These are phyloP conservation scores for Grammothele lineata DNA, from an alignment of 768 basidiomycete species.

Conservation along the genomic window DNA sequence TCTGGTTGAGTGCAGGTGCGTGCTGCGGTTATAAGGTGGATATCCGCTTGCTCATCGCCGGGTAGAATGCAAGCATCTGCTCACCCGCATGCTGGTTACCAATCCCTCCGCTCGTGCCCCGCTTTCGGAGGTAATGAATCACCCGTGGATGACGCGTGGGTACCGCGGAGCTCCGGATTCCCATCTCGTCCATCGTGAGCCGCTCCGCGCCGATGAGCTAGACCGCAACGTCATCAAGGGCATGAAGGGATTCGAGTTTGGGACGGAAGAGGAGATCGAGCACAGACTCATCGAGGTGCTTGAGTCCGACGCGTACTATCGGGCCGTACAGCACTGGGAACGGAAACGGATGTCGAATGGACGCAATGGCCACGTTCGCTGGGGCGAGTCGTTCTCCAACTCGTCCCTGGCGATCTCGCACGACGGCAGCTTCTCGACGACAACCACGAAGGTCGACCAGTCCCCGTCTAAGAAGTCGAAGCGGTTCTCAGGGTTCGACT, in stretches of 20 bases:
- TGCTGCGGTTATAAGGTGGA: conserved; percentile 12
- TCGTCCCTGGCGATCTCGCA: conserved; percentile 67
- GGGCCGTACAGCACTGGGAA: conserved; percentile 77
- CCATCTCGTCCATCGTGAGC: conserved; percentile 86
- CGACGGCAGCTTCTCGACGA: conserved; percentile 31
- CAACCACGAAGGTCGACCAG: conserved; percentile 28
- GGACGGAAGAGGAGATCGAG: conserved; percentile 83
- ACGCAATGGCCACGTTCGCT: conserved; percentile 37
- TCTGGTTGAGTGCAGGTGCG: conserved; percentile 91
- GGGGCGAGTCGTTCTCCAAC: conserved; percentile 60
- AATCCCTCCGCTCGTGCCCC: conserved; percentile 83
- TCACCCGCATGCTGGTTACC: conserved; percentile 95
- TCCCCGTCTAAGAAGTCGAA: conserved; percentile 55
- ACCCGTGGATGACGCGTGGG: conserved; percentile 92
- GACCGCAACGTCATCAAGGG: conserved; percentile 81
- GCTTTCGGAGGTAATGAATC: conserved; percentile 77
- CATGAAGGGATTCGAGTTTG: conserved; percentile 98
- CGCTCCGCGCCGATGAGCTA: conserved; percentile 83
- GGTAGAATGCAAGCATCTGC: conserved; percentile 88
- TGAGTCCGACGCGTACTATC: conserved; percentile 70
- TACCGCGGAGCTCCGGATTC: conserved; percentile 76
- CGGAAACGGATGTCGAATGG: conserved; percentile 43
- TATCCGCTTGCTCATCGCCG: conserved; percentile 9
- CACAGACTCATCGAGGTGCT: conserved; percentile 66
- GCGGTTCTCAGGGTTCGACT: conserved; percentile 95